phyloP scores from a whole-genome alignment of 2,329 filamentous ascomycete species.

The Lachnellula hyalina region DNA sequence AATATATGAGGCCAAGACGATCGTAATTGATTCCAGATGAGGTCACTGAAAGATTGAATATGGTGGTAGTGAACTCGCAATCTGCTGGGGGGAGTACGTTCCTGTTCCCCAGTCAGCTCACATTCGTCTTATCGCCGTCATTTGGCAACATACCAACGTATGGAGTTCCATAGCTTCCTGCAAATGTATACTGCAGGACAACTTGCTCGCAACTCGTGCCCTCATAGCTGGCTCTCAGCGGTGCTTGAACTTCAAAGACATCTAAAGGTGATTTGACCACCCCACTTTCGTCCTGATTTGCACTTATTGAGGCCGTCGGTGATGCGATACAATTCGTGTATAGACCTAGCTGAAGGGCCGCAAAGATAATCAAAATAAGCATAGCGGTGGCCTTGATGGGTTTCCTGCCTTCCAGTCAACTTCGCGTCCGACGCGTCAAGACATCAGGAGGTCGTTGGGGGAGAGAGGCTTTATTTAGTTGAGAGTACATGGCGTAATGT shows the following conservation, averaged over 20 bases:
- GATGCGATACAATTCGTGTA: neutral
- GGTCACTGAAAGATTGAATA: slow-evolving; percentile 56
- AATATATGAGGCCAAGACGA: slow-evolving; percentile 53
- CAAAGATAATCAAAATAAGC: neutral
- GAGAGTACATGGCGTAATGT: neutral
- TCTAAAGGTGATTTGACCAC: slow-evolving; percentile 1
- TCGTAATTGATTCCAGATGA: slow-evolving; percentile 58
- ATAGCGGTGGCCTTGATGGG: neutral
- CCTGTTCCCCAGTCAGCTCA: slow-evolving; percentile 8
- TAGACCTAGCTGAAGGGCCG: neutral
- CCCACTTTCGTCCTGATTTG: slow-evolving; percentile 28
- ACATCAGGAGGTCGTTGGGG: neutral
- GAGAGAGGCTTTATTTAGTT: neutral
- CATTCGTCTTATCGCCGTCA: neutral
- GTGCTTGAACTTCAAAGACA: slow-evolving; percentile 20
- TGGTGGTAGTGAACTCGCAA: slow-evolving; percentile 29
- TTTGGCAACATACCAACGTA: slow-evolving; percentile 50
- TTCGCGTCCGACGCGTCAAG: neutral
- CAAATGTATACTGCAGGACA: slow-evolving; percentile 53
- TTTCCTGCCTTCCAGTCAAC: neutral
- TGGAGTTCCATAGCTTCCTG: slow-evolving; percentile 61
- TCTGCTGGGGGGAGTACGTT: slow-evolving; percentile 13
- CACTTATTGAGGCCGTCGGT: slow-evolving; percentile 34
- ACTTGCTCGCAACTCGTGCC: slow-evolving; percentile 16
- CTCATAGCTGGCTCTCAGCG: slow-evolving; percentile 18